Evolutionary conservation across 305 asterid species (phyloP), one percentile per base, ranked within the genome.

Genomic region (Rubia peregrina): DNA sequence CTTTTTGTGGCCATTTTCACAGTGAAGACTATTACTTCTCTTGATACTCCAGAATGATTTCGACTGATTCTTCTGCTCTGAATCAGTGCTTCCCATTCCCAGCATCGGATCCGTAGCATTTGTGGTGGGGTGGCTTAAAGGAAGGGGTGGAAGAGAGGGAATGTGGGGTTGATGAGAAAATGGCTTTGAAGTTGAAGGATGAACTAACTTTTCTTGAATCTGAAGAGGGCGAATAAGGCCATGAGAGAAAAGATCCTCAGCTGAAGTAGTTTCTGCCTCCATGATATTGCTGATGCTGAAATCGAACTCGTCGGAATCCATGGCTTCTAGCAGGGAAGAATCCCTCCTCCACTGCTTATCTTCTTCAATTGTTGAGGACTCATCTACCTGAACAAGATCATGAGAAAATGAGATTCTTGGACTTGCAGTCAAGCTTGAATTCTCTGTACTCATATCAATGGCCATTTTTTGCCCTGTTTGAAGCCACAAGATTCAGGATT

Each of bases 351-450:
- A 74, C 30, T 46, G 46, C 10, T 46, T 49, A 43, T 60, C 60
- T 48, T 65, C 73, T 41, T 65, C 73, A 24, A 65, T 12, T 26
- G 36, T 19, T 9, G 65, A 21, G n/a, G 60, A 44, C 64, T 56
- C 66, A 40, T 71, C 65, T 36, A 41, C 42, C 46, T 61, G 76
- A 57, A 55, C 26, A 61, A 78, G 85, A 76, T 81, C 69, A 49
- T 71, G 75, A 64, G 85, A 81, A 46, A 79, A 81, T 56, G 81
- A 78, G 66, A 76, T 79, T 74, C 80, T 81, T 76, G 85, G 85
- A 76, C 81, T 81, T 22, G 74, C 57, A 62, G 42, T 43, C 67
- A 65, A 74, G 67, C 74, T 78, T 59, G 85, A 73, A 68, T 61
- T 70, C 59, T 81, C 85, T 76, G 77, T 61, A 48, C 59, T 74